A percentile compares a stretch with the other conserved stretches of the same genome.
Conservation (phyloP, 2,329 filamentous ascomycete genomes). For the Penicillium sp. region DNA sequence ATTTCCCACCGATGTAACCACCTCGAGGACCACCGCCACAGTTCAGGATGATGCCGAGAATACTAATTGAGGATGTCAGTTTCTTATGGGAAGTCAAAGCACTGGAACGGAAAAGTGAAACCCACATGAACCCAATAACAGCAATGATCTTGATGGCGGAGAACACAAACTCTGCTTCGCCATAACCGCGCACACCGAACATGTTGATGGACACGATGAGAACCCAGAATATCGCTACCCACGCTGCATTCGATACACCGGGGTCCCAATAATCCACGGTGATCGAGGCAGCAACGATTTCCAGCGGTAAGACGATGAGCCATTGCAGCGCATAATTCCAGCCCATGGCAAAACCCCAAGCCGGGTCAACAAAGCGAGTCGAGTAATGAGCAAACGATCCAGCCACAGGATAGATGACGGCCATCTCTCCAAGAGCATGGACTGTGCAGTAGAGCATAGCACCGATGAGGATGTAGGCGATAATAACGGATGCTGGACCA, state of each 20-base stretch:
- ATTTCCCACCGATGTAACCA: constrained; percentile 72
- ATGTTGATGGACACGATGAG: constrained; percentile 76
- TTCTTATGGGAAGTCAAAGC: background rate
- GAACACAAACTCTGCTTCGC: constrained; percentile 84
- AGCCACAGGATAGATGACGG: constrained; percentile 82
- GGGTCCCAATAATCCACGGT: constrained; percentile 76
- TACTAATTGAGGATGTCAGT: constrained; percentile 43
- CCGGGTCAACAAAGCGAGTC: constrained; percentile 84
- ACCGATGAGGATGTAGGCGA: constrained; percentile 74
- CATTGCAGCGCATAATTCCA: constrained; percentile 93
- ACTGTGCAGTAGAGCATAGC: constrained; percentile 88
- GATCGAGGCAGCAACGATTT: constrained; percentile 80
- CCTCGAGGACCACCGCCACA: constrained; percentile 67
- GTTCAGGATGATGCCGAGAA: constrained; percentile 80
- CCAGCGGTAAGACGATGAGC: constrained; percentile 74
- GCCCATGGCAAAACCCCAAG: constrained; percentile 89
- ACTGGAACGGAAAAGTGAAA: constrained; percentile 8
- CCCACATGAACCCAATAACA: constrained; percentile 80
- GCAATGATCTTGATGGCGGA: constrained; percentile 80
- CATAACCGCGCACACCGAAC: constrained; percentile 82
- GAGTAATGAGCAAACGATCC: constrained; percentile 91
- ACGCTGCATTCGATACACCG: constrained; percentile 61
- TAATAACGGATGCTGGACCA: constrained; percentile 69
- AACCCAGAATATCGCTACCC: constrained; percentile 73
- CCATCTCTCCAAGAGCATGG: constrained; percentile 85